phyloP scores from a whole-genome alignment of 2,329 filamentous ascomycete species.

The Fusarium tjaetaba region DNA sequence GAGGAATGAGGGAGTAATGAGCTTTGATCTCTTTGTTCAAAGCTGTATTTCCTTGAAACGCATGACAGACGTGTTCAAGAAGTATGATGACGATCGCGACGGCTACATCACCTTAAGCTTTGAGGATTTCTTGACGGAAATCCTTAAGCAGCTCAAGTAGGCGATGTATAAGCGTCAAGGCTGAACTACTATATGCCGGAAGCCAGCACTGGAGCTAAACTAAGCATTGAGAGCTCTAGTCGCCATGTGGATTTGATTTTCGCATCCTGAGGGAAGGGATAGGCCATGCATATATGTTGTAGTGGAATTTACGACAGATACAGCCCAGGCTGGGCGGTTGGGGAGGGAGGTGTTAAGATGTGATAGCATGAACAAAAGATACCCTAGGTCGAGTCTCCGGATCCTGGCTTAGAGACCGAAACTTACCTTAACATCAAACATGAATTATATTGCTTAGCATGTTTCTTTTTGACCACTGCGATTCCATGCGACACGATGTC shows the following conservation, averaged over 20 bases:
- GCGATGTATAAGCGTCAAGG: background rate
- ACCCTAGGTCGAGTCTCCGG: slow-evolving; percentile 43
- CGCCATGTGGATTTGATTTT: slow-evolving; percentile 7
- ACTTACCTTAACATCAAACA: slow-evolving; percentile 35
- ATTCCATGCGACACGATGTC: background rate
- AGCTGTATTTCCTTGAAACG: slow-evolving; percentile 95
- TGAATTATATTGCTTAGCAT: slow-evolving; percentile 21
- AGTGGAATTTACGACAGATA: slow-evolving; percentile 20
- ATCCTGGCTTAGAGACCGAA: slow-evolving; percentile 42
- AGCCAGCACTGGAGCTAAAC: background rate
- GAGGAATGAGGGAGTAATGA: slow-evolving; percentile 75
- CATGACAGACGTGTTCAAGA: slow-evolving; percentile 99
- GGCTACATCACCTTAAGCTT: slow-evolving; percentile 89
- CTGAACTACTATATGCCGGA: background rate
- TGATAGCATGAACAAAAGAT: slow-evolving; percentile 39
- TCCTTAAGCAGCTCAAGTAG: slow-evolving; percentile 68
- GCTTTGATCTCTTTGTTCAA: slow-evolving; percentile 97
- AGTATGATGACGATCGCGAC: slow-evolving; percentile 96
- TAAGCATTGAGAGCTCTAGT: background rate
- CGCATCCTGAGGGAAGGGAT: background rate
- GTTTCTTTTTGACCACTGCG: background rate
- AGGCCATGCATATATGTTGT: slow-evolving; percentile 10
- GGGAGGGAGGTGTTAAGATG: slow-evolving; percentile 12
- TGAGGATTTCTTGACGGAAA: slow-evolving; percentile 81
- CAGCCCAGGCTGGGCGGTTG: background rate